A percentile compares a stretch with the other conserved stretches of the same genome.
Conservation (phyloP, 1,139 yeast genomes). For the Pichia cactophila region DNA sequence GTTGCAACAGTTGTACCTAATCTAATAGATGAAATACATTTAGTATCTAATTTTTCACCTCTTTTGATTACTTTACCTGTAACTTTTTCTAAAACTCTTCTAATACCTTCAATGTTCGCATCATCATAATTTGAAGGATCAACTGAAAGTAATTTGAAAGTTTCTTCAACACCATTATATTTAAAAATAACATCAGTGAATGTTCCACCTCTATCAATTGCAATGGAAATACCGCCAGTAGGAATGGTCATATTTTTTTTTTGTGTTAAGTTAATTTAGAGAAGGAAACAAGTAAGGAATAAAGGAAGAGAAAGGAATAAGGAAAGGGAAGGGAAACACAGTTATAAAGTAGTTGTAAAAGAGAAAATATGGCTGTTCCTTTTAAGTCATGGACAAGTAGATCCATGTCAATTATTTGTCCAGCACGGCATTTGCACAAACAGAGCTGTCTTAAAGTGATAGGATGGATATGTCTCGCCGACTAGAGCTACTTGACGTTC, state of each 20-base stretch:
- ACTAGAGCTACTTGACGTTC: not conserved
- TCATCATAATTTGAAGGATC: slow-evolving; percentile 81
- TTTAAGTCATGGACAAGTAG: not conserved
- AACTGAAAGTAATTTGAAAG: slow-evolving; percentile 67
- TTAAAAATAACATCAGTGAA: slow-evolving; percentile 13
- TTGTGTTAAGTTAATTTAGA: not conserved
- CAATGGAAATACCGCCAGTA: slow-evolving; percentile 4
- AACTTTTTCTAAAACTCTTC: slow-evolving; percentile 60
- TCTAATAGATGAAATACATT: slow-evolving; percentile 48
- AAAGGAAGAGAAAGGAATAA: not conserved
- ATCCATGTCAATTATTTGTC: not conserved
- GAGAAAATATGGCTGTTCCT: not conserved
- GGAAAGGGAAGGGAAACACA: not conserved
- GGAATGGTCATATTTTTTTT: not conserved
- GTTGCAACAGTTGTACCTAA: slow-evolving; percentile 84
- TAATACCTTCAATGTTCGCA: slow-evolving; percentile 87
- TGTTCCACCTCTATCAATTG: slow-evolving; percentile 12
- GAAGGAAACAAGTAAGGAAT: not conserved
- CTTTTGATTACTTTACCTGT: slow-evolving; percentile 47
- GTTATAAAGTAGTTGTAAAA: not conserved
- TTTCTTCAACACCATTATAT: slow-evolving; percentile 32
- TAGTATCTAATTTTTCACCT: slow-evolving; percentile 32
- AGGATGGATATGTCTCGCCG: not conserved
- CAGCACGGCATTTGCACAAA: too few species aligned
- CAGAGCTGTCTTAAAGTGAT: too few species aligned